Base-by-base conservation (phyloP, 495 filamentous ascomycete species). In the Stereocaulon alpinum region DNA sequence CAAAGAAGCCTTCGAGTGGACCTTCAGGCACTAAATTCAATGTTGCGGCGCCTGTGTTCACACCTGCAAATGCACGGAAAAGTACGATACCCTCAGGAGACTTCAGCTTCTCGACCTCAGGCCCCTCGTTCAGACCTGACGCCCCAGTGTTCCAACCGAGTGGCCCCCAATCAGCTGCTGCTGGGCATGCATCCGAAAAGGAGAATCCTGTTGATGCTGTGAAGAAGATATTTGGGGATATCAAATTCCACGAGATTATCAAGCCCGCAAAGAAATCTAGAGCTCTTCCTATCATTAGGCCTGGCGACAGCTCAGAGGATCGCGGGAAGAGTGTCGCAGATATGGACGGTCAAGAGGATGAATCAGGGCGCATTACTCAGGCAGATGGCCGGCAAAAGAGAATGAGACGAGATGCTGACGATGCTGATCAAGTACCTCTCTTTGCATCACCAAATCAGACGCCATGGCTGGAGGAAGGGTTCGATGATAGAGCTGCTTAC, bases 91-190 rank as follows among this genome's bases (percentile, higher is more conserved):
- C 67, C 4, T 70, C 70, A 32, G 79, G 79, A 64, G 80, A 85
- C 51, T 91, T 94, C 74, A 86, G 79, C 69, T 92, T 91, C 71
- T 86, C 84, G 15, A 73, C 84, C 7, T 77, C 72, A 54, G 78
- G 80, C 2, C 79, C 85, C 40, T 80, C 82, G 3, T 89, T 96
- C 75, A 87, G 89, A 56, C 86, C 89, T 0, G 85, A 86, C 69
- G 91, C 87, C 10, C 88, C 90, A 41, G 77, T 79, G 6, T 96
- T 96, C 71, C 87, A 83, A 40, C 89, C 90, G 1, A 63, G 69
- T 37, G 66, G 49, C n/a, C 29, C 50, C 24, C 22, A 40, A 11
- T 18, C 10, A 53, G 58, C 32, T 12, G 45, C 24, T 44, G 58
- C 30, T 55, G 24, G 22, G n/a, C 49, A 56, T 30, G 20, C 29